phyloP scores from a whole-genome alignment of 108 stramenopile species.

The Aureococcus anophagefferens region DNA sequence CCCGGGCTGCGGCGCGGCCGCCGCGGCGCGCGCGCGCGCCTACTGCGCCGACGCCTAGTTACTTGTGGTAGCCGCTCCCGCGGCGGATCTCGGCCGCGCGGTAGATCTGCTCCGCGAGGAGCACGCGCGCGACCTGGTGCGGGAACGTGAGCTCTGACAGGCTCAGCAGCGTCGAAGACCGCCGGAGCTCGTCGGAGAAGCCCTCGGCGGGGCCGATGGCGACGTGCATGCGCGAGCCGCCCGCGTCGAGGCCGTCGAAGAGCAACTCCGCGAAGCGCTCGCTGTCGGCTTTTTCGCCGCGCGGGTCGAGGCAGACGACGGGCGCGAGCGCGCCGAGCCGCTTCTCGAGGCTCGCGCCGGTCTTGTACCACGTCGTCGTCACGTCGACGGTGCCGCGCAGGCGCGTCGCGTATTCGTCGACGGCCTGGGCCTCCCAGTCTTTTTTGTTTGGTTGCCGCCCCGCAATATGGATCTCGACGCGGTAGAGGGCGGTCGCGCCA shows the following conservation, averaged over 20 bases:
- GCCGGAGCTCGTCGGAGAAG: neutral
- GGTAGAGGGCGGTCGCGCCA: neutral
- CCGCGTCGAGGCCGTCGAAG: neutral
- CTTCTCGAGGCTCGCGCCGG: neutral
- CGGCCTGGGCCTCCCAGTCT: neutral
- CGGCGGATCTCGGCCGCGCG: constrained; percentile 10
- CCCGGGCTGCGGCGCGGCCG: too few species aligned
- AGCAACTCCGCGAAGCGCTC: too few species aligned
- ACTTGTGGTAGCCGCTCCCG: constrained; percentile 15
- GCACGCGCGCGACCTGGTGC: constrained; percentile 4
- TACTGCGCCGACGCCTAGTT: neutral
- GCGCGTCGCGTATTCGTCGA: neutral
- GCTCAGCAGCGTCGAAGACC: neutral
- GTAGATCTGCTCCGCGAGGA: constrained; percentile 13
- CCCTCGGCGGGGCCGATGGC: neutral
- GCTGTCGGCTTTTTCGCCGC: neutral
- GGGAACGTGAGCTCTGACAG: neutral
- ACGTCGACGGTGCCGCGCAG: neutral
- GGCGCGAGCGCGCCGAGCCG: neutral
- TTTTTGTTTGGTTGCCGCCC: neutral
- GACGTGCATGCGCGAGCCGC: neutral
- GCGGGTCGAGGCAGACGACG: neutral
- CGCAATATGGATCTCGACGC: neutral
- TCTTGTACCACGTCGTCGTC: neutral
- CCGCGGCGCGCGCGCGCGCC: too few species aligned